phyloP scores from a whole-genome alignment of 2,329 filamentous ascomycete genomes.

The Macrophomina phaseolina region DNA sequence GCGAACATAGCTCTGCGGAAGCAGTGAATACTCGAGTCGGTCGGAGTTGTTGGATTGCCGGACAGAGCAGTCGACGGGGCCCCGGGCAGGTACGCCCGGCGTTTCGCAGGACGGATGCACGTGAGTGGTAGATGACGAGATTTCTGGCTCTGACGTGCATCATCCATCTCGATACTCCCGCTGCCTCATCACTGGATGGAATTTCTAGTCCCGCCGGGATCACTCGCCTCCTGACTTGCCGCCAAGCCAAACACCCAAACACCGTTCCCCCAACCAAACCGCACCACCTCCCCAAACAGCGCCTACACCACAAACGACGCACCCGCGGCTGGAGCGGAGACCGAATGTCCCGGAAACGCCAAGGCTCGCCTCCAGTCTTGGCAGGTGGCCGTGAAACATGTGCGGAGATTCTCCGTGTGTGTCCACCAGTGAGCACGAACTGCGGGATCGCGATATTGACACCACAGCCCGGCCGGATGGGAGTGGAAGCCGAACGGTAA shows the following conservation, averaged over 20 bases:
- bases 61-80: too few relatives aligned
- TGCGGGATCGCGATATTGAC: neutral
- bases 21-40: too few relatives aligned
- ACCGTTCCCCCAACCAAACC: neutral
- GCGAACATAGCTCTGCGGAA: too few relatives aligned
- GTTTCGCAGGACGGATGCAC: neutral
- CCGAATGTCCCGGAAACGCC: neutral
- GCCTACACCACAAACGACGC: neutral
- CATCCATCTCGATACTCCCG: neutral
- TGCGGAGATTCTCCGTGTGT: neutral
- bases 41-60: too few relatives aligned
- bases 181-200: conserved; percentile 10
- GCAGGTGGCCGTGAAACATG: conserved; percentile 5
- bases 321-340: neutral
- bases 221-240: neutral
- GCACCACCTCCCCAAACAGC: conserved; percentile 10
- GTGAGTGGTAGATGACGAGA: neutral
- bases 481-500: neutral
- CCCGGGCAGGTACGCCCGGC: neutral
- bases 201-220: conserved; percentile 4
- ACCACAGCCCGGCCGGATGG: conserved; percentile 1
- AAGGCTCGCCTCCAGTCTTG: conserved; percentile 1
- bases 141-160: neutral
- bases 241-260: conserved; percentile 11
- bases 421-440: conserved; percentile 12